A percentile compares a stretch with the other conserved stretches of the same genome.
These are phyloP conservation scores for Prunus campanulata DNA, from an alignment of 306 rosid genomes.

Conservation along the genomic window DNA sequence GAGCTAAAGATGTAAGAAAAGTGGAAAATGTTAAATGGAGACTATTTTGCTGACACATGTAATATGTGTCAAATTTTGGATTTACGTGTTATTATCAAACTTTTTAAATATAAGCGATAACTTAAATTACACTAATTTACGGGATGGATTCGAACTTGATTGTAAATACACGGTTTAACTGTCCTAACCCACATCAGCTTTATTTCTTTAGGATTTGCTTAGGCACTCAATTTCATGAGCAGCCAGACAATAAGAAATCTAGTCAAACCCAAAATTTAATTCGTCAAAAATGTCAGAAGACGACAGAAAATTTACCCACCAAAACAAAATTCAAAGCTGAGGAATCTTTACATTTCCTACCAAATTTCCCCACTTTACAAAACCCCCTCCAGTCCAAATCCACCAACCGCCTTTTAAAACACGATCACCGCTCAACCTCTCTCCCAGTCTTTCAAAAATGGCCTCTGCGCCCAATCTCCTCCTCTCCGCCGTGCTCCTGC, in stretches of 20 bases:
- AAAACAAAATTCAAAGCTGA: not conserved
- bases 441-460: conserved; percentile 9
- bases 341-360: not conserved
- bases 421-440: not conserved
- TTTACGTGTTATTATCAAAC: not conserved
- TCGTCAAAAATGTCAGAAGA: not conserved
- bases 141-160: too few species aligned
- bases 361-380: not conserved
- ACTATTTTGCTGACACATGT: not conserved
- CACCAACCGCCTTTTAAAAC: not conserved
- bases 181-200: too few species aligned
- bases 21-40: not conserved
- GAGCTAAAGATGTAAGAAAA: not conserved
- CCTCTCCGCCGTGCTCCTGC: conserved; percentile 35
- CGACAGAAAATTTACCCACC: not conserved
- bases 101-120: too few species aligned
- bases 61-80: not conserved
- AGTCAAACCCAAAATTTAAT: not conserved
- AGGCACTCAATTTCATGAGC: not conserved
- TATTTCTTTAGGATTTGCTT: too few species aligned
- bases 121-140: too few species aligned
- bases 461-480: conserved; percentile 20
- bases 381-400: not conserved
- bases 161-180: too few species aligned
- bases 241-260: not conserved